These are phyloP conservation scores for Pichia cactophila DNA, from an alignment of 1,139 yeast genomes.

Conservation along the genomic window DNA sequence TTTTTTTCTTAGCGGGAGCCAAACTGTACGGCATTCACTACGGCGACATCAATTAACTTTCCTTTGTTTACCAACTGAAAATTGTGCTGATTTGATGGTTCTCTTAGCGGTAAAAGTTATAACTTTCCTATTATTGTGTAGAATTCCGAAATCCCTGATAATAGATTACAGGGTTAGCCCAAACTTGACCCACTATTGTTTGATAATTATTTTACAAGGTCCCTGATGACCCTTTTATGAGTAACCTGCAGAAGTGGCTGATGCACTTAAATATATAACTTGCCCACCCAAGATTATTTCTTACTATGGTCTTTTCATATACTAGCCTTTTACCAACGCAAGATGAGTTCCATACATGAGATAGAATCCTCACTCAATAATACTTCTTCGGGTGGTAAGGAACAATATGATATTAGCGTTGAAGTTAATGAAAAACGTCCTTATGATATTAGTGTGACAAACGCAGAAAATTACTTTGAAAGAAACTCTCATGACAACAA, in stretches of 20 bases:
- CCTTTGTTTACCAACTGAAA: no score
- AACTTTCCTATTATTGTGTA: background rate
- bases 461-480: background rate
- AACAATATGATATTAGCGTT: background rate
- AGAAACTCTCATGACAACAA: background rate
- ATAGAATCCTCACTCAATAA: background rate
- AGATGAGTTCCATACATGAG: background rate
- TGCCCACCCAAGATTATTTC: no score
- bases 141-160: background rate
- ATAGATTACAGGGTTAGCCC: no score
- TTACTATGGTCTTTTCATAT: no score
- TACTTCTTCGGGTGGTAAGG: background rate
- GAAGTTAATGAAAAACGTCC: background rate
- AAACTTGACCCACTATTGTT: background rate
- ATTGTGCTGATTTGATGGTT: no score
- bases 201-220: background rate
- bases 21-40: background rate
- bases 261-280: no score
- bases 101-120: no score
- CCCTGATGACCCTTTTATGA: background rate
- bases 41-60: no score
- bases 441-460: background rate
- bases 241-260: no score
- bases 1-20: no score
- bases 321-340: background rate